These are phyloP conservation scores for Zarea fungicola DNA, from an alignment of 2,329 filamentous ascomycete species.

Conservation along the genomic window DNA sequence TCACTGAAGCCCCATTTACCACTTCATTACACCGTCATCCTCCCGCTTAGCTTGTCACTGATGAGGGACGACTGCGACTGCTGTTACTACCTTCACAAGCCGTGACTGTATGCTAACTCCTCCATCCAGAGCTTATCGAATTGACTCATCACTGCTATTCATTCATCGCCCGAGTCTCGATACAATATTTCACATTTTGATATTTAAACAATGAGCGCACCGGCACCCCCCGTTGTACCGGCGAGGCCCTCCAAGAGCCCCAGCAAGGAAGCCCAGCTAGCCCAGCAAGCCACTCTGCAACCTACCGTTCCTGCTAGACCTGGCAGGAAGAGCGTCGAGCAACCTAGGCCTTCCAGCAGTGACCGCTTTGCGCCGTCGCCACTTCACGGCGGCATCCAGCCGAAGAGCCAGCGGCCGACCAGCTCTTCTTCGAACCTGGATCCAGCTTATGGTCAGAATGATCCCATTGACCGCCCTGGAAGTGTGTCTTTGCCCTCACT, in stretches of 20 bases:
- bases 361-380: constrained; percentile 82
- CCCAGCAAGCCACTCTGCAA: constrained; percentile 20
- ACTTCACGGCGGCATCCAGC: constrained; percentile 64
- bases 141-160: not conserved
- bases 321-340: constrained; percentile 61
- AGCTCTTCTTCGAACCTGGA: constrained; percentile 30
- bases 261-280: constrained; percentile 37
- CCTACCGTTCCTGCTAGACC: constrained; percentile 72
- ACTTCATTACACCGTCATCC: too few species aligned
- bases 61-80: too few species aligned
- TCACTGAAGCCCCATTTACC: too few species aligned
- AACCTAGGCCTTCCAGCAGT: constrained; percentile 70
- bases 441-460: constrained; percentile 29
- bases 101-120: constrained; percentile 1
- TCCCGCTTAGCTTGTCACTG: too few species aligned
- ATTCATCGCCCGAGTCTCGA: not conserved
- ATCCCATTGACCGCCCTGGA: constrained; percentile 55
- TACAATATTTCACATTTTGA: not conserved
- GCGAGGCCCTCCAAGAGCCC: constrained; percentile 50
- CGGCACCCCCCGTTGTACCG: constrained; percentile 49
- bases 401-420: constrained; percentile 37
- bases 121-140: not conserved
- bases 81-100: not conserved
- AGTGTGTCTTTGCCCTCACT: constrained; percentile 80
- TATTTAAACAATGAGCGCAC: constrained; percentile 41